Base-by-base conservation (phyloP, 1,284 basidiomycete species). In the Cutaneotrichosporon sp. region DNA sequence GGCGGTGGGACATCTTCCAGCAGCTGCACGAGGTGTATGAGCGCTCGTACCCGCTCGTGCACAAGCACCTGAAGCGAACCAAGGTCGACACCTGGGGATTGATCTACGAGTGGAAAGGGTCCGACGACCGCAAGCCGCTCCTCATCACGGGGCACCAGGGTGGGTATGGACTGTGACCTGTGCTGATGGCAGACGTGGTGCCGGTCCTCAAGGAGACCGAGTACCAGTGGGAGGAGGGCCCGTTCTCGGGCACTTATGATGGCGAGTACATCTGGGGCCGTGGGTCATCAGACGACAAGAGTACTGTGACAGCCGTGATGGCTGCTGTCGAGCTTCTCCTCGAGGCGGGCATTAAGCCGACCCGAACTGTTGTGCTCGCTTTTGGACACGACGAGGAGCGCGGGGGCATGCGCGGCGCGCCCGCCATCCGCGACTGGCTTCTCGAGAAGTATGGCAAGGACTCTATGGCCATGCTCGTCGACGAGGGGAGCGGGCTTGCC, bases 211-310 rank as follows among this genome's bases (percentile, higher is more conserved):
- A 82, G 18, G 74, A 82, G 53, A 84, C 85, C 4, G 72, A 82
- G 10, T 78, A 80, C 58, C 72, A 82, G 52, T 89, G 87, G 87
- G 79, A 71, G 1, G 79, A 87, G 61, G 83, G 83, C 5, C 87
- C 59, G 20, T 60, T 60, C 59, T 55, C 59, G 20, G 59, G 53
- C 38, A 60, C 69, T 64, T 76, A 72, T 63, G 78, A 80, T 55
- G 78, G 72, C 5, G 67, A 60, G 20, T 75, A 65, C 36, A 72
- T 81, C 54, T 80, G 76, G 75, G 79, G 79, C 31, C 58, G 80
- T 52, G 79, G 80, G 4, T 69, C 75, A 0, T 54, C 65, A 1
- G 79, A 81, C 65, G 76, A 76, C 65, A 81, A 80, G 69, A 73
- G 71, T 3, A 60, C 77, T 13, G 67, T 79, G 10, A 75, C 77